Base-by-base conservation (phyloP, 208 protist genomes). In the Wallacemonas sp. region DNA sequence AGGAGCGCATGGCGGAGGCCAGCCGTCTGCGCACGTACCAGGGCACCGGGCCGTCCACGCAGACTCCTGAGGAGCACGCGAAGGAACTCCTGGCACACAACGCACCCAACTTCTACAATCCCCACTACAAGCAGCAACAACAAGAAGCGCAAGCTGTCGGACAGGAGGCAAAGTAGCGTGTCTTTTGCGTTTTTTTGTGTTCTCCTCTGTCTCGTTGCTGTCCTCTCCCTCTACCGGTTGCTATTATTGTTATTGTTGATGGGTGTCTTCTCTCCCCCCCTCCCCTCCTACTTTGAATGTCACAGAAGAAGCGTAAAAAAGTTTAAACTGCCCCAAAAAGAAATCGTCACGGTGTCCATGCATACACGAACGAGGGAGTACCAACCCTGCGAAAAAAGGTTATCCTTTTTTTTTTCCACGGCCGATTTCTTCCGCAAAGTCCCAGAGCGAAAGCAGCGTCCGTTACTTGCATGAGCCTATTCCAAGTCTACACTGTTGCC, bases 1-100 rank as follows among this genome's bases (percentile, higher is more conserved):
- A 86, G 61, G 76, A 80, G 63, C 73, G 77, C 49, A 76, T 86
- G 73, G 50, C 63, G 36, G 87, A 93, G 74, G 77, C 80, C 22
- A 78, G 79, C 66, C 72, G 67, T 14, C 65, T 87, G 57, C 79
- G 78, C 10, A 62, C 63, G 57, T 67, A 74, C 32, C 46, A 79
- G n/a, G 61, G 63, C 10, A 26, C 7, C 28, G 23, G 12, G n/a
- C 18, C 7, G 32, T 29, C 18, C 32, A 20, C n/a, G 52, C 54
- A 44, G 41, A 67, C 67, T 2, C 36, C 48, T 3, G 67, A 73
- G 52, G 44, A 74, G 32, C 57, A 48, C n/a, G 25, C 69, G 2
- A 45, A 49, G 18, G 66, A 74, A 14, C 67, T 74, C 70, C 11
- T 76, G 48, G 54, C 64, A 2, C 73, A 76, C 25, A 67, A 75